These are phyloP conservation scores for Lodderomyces orthopsilosis DNA, from an alignment of 1,139 yeast genomes.

Conservation along the genomic window DNA sequence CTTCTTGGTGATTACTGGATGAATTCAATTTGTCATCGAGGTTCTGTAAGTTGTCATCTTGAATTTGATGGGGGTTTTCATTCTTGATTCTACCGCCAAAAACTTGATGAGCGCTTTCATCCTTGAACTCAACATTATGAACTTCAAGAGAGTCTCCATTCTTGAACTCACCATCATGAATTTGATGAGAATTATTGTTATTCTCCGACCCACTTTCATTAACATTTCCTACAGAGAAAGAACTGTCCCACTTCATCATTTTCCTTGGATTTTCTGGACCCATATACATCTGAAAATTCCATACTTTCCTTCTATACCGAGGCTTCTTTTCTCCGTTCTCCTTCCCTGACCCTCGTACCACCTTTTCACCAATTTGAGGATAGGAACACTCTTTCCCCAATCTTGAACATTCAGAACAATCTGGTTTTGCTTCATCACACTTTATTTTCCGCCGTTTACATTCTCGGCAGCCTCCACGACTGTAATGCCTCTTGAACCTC, in stretches of 20 bases:
- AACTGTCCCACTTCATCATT: constrained; percentile 7
- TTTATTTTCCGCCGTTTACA: constrained; percentile 31
- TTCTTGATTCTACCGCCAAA: no score
- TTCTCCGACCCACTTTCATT: not conserved
- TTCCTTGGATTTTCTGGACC: constrained; percentile 5
- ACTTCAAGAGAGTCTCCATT: no score
- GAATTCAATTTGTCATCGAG: no score
- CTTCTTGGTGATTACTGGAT: no score
- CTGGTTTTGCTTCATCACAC: constrained; percentile 55
- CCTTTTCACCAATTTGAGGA: constrained; percentile 24
- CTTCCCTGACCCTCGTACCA: constrained; percentile 14
- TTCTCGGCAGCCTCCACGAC: constrained; percentile 29
- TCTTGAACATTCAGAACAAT: constrained; percentile 37
- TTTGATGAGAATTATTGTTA: no score
- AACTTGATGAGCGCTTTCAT: no score
- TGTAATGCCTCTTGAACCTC: constrained; percentile 18
- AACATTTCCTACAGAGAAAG: not conserved
- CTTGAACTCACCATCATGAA: no score
- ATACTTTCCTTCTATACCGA: constrained; percentile 8
- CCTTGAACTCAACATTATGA: no score
- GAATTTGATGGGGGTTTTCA: no score
- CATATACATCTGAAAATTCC: constrained; percentile 16
- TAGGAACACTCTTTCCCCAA: constrained; percentile 25
- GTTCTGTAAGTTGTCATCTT: no score
- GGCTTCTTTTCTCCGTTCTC: not conserved